Conservation (phyloP, 495 filamentous ascomycete genomes). For the Hyaloscypha finlandica region DNA sequence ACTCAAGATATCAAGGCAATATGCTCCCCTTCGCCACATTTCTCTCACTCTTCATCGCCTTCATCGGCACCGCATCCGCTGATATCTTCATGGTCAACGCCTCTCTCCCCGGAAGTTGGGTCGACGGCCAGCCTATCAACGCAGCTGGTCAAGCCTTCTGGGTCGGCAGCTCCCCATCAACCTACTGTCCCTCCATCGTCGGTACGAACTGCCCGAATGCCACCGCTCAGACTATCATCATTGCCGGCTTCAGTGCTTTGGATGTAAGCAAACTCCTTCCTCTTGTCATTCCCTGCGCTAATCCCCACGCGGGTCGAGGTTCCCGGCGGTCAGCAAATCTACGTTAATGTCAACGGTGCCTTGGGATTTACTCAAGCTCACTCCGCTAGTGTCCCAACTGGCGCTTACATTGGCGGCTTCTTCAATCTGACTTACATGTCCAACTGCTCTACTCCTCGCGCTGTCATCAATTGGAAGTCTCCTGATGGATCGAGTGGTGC, state of each 20-base stretch:
- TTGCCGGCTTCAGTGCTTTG: constrained; percentile 15
- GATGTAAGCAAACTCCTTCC: constrained; percentile 1
- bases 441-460: background rate
- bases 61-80: background rate
- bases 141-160: constrained; percentile 21
- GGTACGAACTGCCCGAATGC: constrained; percentile 12
- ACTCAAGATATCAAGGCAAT: background rate
- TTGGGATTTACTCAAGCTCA: constrained; percentile 64
- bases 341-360: constrained; percentile 56
- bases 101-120: constrained; percentile 8
- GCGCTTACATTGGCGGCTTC: constrained; percentile 51
- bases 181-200: constrained; percentile 19
- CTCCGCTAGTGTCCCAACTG: constrained; percentile 56
- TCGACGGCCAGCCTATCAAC: constrained; percentile 23
- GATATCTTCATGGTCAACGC: constrained; percentile 14
- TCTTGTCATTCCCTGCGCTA: background rate
- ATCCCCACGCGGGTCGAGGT: constrained; percentile 47
- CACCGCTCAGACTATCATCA: constrained; percentile 6
- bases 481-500: constrained; percentile 6
- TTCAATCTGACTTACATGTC: constrained; percentile 22
- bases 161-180: constrained; percentile 17
- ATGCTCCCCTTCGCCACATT: constrained; percentile 6
- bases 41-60: background rate
- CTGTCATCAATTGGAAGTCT: constrained; percentile 17
- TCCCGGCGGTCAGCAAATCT: constrained; percentile 69